Percentiles rank a stretch among this genome's conserved stretches.
Conservation (phyloP, 78 protist species). For the Planoprotostelium fungivorum region DNA sequence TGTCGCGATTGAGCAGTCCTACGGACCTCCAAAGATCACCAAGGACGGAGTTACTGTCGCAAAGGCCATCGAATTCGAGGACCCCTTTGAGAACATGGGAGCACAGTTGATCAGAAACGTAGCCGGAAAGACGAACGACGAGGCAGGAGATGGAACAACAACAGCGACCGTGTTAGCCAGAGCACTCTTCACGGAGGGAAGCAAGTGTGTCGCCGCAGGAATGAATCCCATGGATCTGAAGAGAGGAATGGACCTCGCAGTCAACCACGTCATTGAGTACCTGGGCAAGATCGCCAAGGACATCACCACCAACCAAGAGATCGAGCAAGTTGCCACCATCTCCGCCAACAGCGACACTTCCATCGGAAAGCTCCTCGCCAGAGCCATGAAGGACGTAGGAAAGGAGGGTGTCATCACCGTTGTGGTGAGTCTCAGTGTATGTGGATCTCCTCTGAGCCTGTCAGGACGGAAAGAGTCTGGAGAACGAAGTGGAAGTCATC, state of each 20-base stretch:
- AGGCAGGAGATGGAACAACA: slow-evolving; percentile 98
- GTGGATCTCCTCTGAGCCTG: too few relatives aligned
- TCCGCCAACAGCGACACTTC: slow-evolving; percentile 97
- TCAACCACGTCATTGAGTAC: slow-evolving; percentile 68
- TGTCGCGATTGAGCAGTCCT: slow-evolving; percentile 93
- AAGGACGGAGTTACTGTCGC: slow-evolving; percentile 99
- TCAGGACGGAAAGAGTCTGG: slow-evolving; percentile 95
- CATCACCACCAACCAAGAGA: slow-evolving; percentile 90
- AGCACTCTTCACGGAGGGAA: slow-evolving; percentile 94
- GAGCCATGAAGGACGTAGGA: slow-evolving; percentile 97
- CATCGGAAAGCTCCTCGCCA: slow-evolving; percentile 94
- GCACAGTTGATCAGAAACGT: slow-evolving; percentile 93
- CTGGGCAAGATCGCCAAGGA: slow-evolving; percentile 76
- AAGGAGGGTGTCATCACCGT: slow-evolving; percentile 99
- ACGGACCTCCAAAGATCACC: slow-evolving; percentile 98
- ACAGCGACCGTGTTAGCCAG: slow-evolving; percentile 97
- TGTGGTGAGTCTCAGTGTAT: slow-evolving; percentile 22
- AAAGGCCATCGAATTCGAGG: slow-evolving; percentile 91
- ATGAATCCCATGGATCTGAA: slow-evolving; percentile 97
- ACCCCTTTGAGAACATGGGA: slow-evolving; percentile 91
- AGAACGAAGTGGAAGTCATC: slow-evolving; percentile 92
- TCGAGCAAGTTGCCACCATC: slow-evolving; percentile 97
- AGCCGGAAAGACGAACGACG: slow-evolving; percentile 97
- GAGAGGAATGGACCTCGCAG: slow-evolving; percentile 93
- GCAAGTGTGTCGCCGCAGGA: slow-evolving; percentile 95